Evolutionary conservation across 2,329 filamentous ascomycete genomes (phyloP), one percentile per base, ranked within the genome.

Genomic region (Fusarium citri): DNA sequence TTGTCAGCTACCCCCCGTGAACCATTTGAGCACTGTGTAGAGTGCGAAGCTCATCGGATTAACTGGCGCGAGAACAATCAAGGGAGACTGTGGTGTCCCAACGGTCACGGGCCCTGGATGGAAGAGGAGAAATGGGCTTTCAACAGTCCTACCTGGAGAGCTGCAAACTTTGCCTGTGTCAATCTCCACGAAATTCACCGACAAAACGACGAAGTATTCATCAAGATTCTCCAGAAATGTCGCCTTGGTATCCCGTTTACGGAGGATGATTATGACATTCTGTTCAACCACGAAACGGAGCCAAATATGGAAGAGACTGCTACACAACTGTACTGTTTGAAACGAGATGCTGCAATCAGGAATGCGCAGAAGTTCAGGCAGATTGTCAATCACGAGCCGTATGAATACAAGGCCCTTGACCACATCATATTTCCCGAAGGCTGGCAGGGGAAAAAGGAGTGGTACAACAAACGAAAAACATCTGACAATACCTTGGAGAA

Each of bases 71-170:
- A 34, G 31, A 34, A 34, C 8, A 3, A 34, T 18, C 1, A 34
- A 34, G 31, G 18, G 15, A 20, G 3, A 4, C 18, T 22, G 46
- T 16, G 6, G 4, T 49, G 46, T 26, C 8, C 30, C 11, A 11
- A 15, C 1, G 8, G 18, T 5, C 48, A 40, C 12, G 48, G 48
- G 0, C 22, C 31, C n/a, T 51, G 30, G 30, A 8, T 3, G 9
- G 22, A 51, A 6, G 4, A 37, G 3, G 84, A 90, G 12, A 88
- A 88, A 69, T 91, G 87, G 86, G 88, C 88, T 0, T 91, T 91
- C 68, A 79, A 81, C 20, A 88, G 86, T 67, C 59, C 76, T 3
- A 83, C 83, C 0, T 91, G 89, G 89, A 63, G 78, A 15, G 78
- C 85, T 46, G 87, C 86, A 66, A 69, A 84, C 3, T 90, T 91